These are phyloP conservation scores for Penicillium freii DNA, from an alignment of 2,329 filamentous ascomycete genomes.

Conservation along the genomic window DNA sequence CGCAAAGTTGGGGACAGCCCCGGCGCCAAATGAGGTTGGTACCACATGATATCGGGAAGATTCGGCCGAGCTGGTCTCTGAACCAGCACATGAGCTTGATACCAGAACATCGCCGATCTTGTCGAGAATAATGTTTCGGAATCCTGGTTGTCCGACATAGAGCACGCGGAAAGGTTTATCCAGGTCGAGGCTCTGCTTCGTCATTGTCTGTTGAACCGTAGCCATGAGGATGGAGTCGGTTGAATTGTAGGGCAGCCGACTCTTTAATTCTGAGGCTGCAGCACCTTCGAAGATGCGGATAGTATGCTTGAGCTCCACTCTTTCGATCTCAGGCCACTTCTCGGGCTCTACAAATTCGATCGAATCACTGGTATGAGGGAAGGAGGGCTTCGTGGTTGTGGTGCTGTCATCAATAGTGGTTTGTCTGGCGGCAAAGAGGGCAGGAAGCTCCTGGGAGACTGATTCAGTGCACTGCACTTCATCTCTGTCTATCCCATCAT, in stretches of 20 bases:
- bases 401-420: slow-evolving; percentile 37
- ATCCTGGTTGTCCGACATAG: slow-evolving; percentile 42
- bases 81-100: slow-evolving; percentile 37
- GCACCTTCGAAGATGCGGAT: slow-evolving; percentile 37
- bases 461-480: slow-evolving; percentile 28
- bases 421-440: slow-evolving; percentile 28
- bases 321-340: slow-evolving; percentile 39
- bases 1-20: slow-evolving; percentile 46
- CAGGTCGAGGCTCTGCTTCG: slow-evolving; percentile 38
- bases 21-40: slow-evolving; percentile 48
- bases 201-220: slow-evolving; percentile 47
- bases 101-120: slow-evolving; percentile 51
- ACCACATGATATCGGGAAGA: slow-evolving; percentile 50
- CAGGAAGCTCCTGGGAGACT: slow-evolving; percentile 32
- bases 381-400: slow-evolving; percentile 35
- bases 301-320: slow-evolving; percentile 44
- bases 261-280: slow-evolving; percentile 31
- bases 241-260: slow-evolving; percentile 27
- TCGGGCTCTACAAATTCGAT: slow-evolving; percentile 47
- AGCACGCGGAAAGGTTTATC: slow-evolving; percentile 47
- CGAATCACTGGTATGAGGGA: slow-evolving; percentile 34
- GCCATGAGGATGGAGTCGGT: slow-evolving; percentile 37
- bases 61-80: slow-evolving; percentile 37
- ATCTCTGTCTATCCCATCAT: slow-evolving; percentile 23
- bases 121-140: slow-evolving; percentile 44